These are phyloP conservation scores for Talaromyces pinophilus DNA, from an alignment of 2,329 filamentous ascomycete genomes.

Conservation along the genomic window DNA sequence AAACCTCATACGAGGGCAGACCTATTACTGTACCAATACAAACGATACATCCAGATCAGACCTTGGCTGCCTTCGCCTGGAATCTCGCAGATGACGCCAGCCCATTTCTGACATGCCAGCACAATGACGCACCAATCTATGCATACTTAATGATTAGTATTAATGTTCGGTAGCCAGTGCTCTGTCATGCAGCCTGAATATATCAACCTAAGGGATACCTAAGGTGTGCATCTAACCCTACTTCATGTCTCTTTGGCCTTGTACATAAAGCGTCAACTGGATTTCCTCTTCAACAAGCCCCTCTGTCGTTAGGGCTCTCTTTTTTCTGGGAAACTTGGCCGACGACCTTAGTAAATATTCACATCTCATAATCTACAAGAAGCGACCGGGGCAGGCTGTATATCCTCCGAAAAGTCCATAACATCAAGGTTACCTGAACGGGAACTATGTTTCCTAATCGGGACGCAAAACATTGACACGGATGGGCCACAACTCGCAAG, in stretches of 20 bases:
- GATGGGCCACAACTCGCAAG: background rate
- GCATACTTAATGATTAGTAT: background rate
- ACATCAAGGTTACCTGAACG: slow-evolving; percentile 3
- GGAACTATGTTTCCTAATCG: slow-evolving; percentile 9
- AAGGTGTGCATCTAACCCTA: background rate
- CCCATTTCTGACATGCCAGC: background rate
- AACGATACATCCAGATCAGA: background rate
- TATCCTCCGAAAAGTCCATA: background rate
- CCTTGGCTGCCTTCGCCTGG: slow-evolving; percentile 2
- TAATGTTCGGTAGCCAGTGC: background rate
- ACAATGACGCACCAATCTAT: background rate
- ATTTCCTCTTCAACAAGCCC: background rate
- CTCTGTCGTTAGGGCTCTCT: background rate
- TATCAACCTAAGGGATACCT: background rate
- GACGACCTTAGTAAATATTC: too few species aligned
- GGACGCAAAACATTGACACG: background rate
- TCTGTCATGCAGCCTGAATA: too few species aligned
- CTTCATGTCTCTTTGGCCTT: background rate
- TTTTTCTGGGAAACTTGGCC: too few species aligned
- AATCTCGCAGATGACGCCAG: slow-evolving; percentile 8
- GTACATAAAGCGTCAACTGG: background rate
- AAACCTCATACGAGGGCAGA: background rate
- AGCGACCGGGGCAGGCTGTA: background rate
- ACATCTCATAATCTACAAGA: too few species aligned
- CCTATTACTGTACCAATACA: background rate